Percentiles rank a stretch among this genome's conserved stretches.
Conservation (phyloP, 2,329 filamentous ascomycete species). For the Nemania bipapillata region DNA sequence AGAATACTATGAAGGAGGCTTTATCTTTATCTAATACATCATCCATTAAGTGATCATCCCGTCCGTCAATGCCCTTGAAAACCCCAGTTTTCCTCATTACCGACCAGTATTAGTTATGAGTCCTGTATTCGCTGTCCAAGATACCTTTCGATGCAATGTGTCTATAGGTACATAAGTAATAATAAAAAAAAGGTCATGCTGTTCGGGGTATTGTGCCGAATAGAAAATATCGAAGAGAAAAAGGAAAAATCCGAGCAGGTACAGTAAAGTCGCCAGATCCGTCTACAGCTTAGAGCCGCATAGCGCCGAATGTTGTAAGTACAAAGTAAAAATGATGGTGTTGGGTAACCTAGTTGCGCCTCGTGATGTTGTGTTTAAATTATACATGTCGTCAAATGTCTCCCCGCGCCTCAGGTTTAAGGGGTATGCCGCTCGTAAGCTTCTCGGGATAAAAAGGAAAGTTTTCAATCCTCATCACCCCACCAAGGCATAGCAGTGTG, state of each 20-base stretch:
- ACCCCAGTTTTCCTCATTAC: slow-evolving; percentile 27
- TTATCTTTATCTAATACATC: slow-evolving; percentile 34
- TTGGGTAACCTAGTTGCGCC: not conserved
- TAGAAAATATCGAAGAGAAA: not conserved
- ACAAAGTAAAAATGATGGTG: slow-evolving; percentile 22
- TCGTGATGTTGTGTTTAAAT: slow-evolving; percentile 12
- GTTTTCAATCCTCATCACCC: slow-evolving; percentile 57
- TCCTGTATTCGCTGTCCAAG: slow-evolving; percentile 24
- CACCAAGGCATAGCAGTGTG: slow-evolving; percentile 52
- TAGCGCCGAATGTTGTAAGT: not conserved
- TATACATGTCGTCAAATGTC: slow-evolving; percentile 12
- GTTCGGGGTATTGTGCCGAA: slow-evolving; percentile 19
- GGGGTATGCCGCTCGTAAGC: not conserved
- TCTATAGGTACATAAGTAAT: slow-evolving; percentile 29
- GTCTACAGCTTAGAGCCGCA: not conserved
- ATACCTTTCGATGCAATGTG: slow-evolving; percentile 24
- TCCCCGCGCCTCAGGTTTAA: not conserved
- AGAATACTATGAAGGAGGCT: slow-evolving; percentile 1
- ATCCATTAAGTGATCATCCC: slow-evolving; percentile 34
- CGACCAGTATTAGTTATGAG: slow-evolving; percentile 30
- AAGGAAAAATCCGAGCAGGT: not conserved
- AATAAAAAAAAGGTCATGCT: slow-evolving; percentile 7
- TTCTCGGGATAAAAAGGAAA: slow-evolving; percentile 32
- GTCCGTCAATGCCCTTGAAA: slow-evolving; percentile 23
- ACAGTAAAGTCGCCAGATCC: slow-evolving; percentile 6